Base-by-base conservation (phyloP, 2,329 filamentous ascomycete genomes). In the Aspergillus hortae region DNA sequence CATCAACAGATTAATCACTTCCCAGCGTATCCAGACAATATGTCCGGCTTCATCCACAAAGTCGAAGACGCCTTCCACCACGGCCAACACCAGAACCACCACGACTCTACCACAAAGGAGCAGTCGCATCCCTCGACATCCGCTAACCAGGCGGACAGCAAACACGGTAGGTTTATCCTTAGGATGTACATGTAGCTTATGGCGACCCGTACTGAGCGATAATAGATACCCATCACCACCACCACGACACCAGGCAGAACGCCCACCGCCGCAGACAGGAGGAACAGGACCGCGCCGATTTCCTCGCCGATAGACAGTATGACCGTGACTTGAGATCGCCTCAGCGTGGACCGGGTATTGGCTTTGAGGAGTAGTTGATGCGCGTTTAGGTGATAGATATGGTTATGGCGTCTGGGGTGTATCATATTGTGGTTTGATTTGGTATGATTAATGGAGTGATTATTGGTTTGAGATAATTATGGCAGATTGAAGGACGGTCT, bases 191-290 rank as follows among this genome's bases (percentile, higher is more conserved):
- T 21, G 11, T 4, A 12, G 2, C 2, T 21, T 6, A 23, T 23
- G 4, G 23, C 23, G 6, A 23, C 5, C 19, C 2, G 27, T 42
- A 42, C n/a, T 42, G 40, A 42, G 17, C 25, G 35, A 4, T 7
- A n/a, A 30, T 11, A 38, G 35, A 38, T 38, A n/a, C 14, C 19
- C 40, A 17, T 10, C 40, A n/a, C 19, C 11, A 12, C 14, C 40
- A 21, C 12, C 19, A 42, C 17, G 7, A 42, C 23, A 23, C 15
- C n/a, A 21, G 40, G 17, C 11, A 42, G 11, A 42, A 42, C 19
- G 40, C 19, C 40, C 40, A 42, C 17, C 40, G 40, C 17, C 40
- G 35, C 49, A 54, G 53, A 1, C 40, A 42, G 40, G 40, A 6
- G 10, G 40, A 42, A 7, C n/a, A 42, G 19, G 40, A 42, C 40